Percentiles rank a stretch among this genome's conserved stretches.
phyloP scores from a whole-genome alignment of 345 rosid genomes.

The Cardamine chenopodiifolia region DNA sequence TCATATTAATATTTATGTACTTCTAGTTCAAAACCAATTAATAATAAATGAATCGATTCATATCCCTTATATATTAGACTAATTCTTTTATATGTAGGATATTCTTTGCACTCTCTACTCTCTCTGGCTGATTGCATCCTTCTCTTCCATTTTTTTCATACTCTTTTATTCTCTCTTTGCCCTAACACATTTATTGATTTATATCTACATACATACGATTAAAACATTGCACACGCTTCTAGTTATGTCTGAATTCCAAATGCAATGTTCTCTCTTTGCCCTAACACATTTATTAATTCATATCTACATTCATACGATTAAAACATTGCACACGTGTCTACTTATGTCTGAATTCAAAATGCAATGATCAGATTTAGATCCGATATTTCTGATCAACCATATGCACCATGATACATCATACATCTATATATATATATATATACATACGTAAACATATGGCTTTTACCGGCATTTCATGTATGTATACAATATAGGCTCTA shows the following conservation, averaged over 20 bases:
- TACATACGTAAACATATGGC: background rate
- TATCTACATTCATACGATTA: background rate
- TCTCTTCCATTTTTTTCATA: constrained; percentile 36
- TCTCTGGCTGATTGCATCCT: constrained; percentile 35
- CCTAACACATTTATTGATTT: constrained; percentile 38
- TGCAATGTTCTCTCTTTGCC: constrained; percentile 40
- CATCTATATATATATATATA: background rate
- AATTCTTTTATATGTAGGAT: too few species aligned
- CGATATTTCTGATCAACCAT: constrained; percentile 26
- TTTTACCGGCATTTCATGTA: constrained; percentile 3
- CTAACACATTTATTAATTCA: constrained; percentile 35
- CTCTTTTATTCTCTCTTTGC: constrained; percentile 37
- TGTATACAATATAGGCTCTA: background rate
- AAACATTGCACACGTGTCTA: constrained; percentile 35
- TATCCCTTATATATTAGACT: too few species aligned
- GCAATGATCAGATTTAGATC: constrained; percentile 32
- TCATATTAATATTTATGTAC: too few species aligned
- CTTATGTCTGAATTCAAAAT: constrained; percentile 33
- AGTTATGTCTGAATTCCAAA: constrained; percentile 34
- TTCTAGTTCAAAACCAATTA: too few species aligned
- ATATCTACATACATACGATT: background rate
- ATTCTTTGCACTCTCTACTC: constrained; percentile 42
- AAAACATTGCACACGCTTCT: constrained; percentile 35
- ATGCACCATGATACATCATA: background rate
- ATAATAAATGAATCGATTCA: too few species aligned